These are phyloP conservation scores for Solanum habrochaites DNA, from an alignment of 257 asterid genomes.

Conservation along the genomic window DNA sequence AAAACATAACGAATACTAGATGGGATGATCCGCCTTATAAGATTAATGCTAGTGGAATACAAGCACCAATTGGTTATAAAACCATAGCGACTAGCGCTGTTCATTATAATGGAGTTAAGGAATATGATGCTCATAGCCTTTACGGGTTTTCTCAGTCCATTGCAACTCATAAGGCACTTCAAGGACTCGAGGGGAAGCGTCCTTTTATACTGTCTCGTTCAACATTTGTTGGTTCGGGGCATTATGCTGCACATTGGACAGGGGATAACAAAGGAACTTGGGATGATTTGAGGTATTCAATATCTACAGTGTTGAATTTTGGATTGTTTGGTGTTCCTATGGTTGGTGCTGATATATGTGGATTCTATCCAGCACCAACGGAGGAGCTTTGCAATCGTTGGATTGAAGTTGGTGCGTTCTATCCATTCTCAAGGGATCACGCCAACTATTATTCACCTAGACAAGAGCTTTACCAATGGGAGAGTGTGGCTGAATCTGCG, in stretches of 20 bases:
- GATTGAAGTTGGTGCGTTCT: constrained; percentile 70
- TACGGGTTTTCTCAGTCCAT: constrained; percentile 70
- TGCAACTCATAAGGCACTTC: constrained; percentile 57
- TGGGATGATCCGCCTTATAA: constrained; percentile 75
- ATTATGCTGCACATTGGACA: constrained; percentile 91
- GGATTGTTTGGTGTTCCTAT: constrained; percentile 87
- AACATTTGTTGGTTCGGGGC: constrained; percentile 81
- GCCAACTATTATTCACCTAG: constrained; percentile 8
- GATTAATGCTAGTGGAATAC: constrained; percentile 53
- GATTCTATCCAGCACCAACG: constrained; percentile 48
- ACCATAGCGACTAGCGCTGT: constrained; percentile 63
- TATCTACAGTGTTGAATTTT: constrained; percentile 58
- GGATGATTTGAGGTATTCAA: constrained; percentile 66
- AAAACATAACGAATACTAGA: constrained; percentile 46
- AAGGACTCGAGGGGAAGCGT: constrained; percentile 40
- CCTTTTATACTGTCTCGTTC: constrained; percentile 87
- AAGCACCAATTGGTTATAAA: constrained; percentile 26
- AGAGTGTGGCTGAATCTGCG: constrained; percentile 51
- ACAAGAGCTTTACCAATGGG: constrained; percentile 56
- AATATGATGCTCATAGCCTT: constrained; percentile 69
- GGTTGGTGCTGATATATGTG: constrained; percentile 98
- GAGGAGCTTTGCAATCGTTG: constrained; percentile 94
- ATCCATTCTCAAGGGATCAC: constrained; percentile 65
- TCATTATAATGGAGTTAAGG: constrained; percentile 49
- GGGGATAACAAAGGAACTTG: constrained; percentile 90